Evolutionary conservation across 225 moss, liverwort and hornwort genomes (phyloP), one percentile per base, ranked within the genome.

Genomic region (Bryum argenteum): DNA sequence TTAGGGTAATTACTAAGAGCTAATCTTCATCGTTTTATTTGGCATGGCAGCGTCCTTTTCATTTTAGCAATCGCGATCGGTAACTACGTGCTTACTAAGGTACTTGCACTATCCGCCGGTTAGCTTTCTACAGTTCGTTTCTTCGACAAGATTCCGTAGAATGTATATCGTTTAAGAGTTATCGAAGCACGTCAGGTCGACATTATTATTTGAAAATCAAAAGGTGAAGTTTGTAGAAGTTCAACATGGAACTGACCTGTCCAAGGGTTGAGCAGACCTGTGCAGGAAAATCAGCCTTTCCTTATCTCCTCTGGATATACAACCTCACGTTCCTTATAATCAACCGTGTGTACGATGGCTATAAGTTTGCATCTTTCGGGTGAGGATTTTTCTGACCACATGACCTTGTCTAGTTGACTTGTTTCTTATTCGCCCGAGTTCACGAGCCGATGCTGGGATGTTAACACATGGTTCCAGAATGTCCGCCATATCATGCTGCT

Each of bases 1-100:
- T 67, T 3, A 24, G 44, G n/a, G n/a, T n/a, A n/a, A n/a, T 67
- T 73, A 14, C 54, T 33, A 54, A n/a, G 12, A 40, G 42, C 9
- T 8, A 11, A 1, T 53, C 56, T 51, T 51, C 75, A 28, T 51
- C 17, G 17, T 1, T 10, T 60, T 37, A 9, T 55, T 66, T 64
- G 54, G 53, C 69, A 42, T 85, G n/a, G 80, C 88, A 94, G 94
- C 73, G 73, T 82, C 69, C 64, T 91, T 28, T 90, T 91, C 82
- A 82, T 94, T 45, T 40, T 91, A 41, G 83, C 75, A 19, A 94
- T 94, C 73, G 85, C 82, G 52, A 43, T 89, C 15, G 87, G 90
- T 40, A 91, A 94, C 77, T 90, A 78, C 77, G 43, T 85, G 23
- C 75, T 91, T 11, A 84, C 85, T 12, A 94, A 91, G 91, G 94